Percentiles rank a stretch among this genome's conserved stretches.
Evolutionary conservation across 148 eudicot genomes (phyloP).

Genomic region (Heliosperma pusillum): DNA sequence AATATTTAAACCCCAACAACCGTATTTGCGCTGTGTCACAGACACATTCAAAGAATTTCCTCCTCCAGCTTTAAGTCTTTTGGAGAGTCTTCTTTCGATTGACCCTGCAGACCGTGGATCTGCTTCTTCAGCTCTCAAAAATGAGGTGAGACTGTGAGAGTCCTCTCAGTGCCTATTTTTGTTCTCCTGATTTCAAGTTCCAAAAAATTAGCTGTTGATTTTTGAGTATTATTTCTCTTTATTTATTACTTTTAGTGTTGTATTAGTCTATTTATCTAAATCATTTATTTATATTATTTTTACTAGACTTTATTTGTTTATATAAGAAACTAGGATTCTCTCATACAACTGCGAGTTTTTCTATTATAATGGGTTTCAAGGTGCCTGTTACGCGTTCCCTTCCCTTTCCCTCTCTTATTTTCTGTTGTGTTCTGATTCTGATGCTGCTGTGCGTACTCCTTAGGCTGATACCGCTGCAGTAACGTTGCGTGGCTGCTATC

Average conservation of each 20-base stretch:
- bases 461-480: too few species aligned
- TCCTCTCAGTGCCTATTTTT: neutral
- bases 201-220: neutral
- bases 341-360: neutral
- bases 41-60: conserved; percentile 80
- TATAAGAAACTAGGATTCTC: neutral
- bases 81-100: conserved; percentile 40
- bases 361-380: neutral
- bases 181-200: neutral
- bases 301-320: neutral
- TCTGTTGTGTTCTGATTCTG: too few species aligned
- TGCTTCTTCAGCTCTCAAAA: conserved; percentile 72
- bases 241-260: neutral
- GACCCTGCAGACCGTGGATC: conserved; percentile 93
- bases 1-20: conserved; percentile 90
- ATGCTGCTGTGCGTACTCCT: too few species aligned
- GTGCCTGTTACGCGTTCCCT: too few species aligned
- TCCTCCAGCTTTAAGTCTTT: neutral
- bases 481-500: too few species aligned
- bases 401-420: too few species aligned
- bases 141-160: conserved; percentile 74
- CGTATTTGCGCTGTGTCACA: conserved; percentile 65
- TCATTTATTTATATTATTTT: too few species aligned
- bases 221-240: neutral
- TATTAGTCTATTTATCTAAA: too few species aligned